Evolutionary conservation across 495 filamentous ascomycete species (phyloP), one percentile per base, ranked within the genome.

Genomic region (Trichoderma reesei): DNA sequence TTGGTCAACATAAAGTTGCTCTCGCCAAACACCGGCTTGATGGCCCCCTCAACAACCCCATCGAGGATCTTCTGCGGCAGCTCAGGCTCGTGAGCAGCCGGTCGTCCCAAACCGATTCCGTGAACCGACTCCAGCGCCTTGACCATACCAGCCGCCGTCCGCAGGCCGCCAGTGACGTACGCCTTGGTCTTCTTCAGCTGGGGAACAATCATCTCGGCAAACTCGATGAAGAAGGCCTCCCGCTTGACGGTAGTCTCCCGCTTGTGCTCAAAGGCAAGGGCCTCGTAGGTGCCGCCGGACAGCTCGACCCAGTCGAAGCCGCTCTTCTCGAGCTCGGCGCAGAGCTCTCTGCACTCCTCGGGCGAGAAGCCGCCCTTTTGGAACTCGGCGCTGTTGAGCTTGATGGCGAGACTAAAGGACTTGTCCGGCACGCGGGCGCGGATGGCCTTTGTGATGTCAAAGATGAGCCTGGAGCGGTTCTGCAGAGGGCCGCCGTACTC

Each of bases 311-410:
- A 85, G 69, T 89, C 86, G 69, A 88, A 85, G 10, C 69, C 41
- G 62, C 78, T 74, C 42, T 72, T 63, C 68, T 89, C 86, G 6
- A 88, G 78, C 14, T 77, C 71, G 56, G 71, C 67, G 68, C 84
- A 84, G 2, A 88, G 74, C n/a, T 75, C 64, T 64, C 74, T 75
- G 9, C 82, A 81, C 59, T 88, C 86, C 26, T 83, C 79, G 7
- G 81, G 70, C 41, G 76, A 65, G 69, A 88, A 82, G 11, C 85
- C 86, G 16, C 77, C 72, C 33, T 67, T 68, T 69, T 90, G 83
- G 72, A 88, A 88, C 70, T 89, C 85, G 66, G 86, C 84, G 67
- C 79, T 84, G 74, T 89, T 89, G 68, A 89, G 72, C 73, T 89
- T 89, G 71, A 87, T 86, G 54, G 80, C 76, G 39, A 89, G 67